Base-by-base conservation (phyloP, 768 basidiomycete species). In the Suillus variegatus region DNA sequence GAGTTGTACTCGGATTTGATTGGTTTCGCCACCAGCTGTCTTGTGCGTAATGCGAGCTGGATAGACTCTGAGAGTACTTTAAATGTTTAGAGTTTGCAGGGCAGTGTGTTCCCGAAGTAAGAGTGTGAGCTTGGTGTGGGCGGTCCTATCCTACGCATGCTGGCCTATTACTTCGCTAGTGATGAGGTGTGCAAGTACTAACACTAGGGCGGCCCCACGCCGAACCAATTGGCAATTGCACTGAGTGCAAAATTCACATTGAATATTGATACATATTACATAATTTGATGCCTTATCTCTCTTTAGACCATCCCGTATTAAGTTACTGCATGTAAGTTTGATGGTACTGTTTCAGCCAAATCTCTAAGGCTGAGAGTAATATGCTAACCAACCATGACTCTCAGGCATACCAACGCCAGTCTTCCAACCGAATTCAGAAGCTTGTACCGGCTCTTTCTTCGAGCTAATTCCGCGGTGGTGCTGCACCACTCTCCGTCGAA, bases 371-470 rank as follows among this genome's bases (percentile, higher is more conserved):
- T 20, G 14, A 56, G 28, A 32, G 14, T 32, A 35, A 36, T 14
- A 16, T 62, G 14, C 25, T 32, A 61, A 60, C 61, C n/a, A 36
- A 60, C 61, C n/a, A 36, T 32, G 18, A 9, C 18, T 60, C 13
- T 32, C n/a, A 38, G 16, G 28, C 35, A 10, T 55, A 20, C 18
- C 32, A 13, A n/a, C 10, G 12, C 54, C 10, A n/a, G 5, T 8
- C 69, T 81, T 18, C 79, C 80, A 0, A 46, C 76, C 7, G 70
- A 73, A 18, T 84, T 90, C 67, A 86, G 73, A 13, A 87, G 87
- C 65, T 71, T 88, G 1, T 90, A 90, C 67, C 83, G 89, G 18
- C 79, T 91, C 6, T 81, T 86, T 67, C 76, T 90, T 38, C 82
- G 88, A 44, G 80, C 85, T 25, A 77, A 77, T 25, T 84, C 87